These are phyloP conservation scores for Boletus vermiculosoides DNA, from an alignment of 768 basidiomycete species.

Conservation along the genomic window DNA sequence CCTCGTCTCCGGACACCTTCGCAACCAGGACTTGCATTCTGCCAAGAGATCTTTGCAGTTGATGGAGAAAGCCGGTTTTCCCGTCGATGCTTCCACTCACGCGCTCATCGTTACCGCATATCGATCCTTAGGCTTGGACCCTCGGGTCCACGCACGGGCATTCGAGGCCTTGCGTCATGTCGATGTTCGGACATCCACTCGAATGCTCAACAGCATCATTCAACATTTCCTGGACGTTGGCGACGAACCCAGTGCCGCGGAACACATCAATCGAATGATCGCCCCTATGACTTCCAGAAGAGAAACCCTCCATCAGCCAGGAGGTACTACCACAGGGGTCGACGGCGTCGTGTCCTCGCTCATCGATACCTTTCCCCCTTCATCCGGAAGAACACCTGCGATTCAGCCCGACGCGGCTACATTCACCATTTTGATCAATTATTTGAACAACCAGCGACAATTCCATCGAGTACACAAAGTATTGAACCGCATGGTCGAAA, in stretches of 20 bases:
- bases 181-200: conserved; percentile 41
- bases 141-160: conserved; percentile 50
- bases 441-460: conserved; percentile 45
- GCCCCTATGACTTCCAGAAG: conserved; percentile 28
- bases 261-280: conserved; percentile 56
- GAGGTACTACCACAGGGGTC: conserved; percentile 30
- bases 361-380: background rate
- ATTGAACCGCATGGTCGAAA: conserved; percentile 45
- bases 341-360: conserved; percentile 27
- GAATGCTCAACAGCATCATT: conserved; percentile 68
- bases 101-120: conserved; percentile 58
- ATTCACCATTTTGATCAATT: conserved; percentile 61
- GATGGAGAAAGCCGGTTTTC: conserved; percentile 60
- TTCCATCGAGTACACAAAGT: conserved; percentile 46
- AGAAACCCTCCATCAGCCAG: conserved; percentile 18
- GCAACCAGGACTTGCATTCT: conserved; percentile 59
- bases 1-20: conserved; percentile 63
- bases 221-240: conserved; percentile 55
- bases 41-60: conserved; percentile 51
- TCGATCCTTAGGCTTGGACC: conserved; percentile 57
- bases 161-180: conserved; percentile 46
- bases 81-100: conserved; percentile 56
- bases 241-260: conserved; percentile 47
- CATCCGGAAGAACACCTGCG: conserved; percentile 4
- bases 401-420: conserved; percentile 55